Percentiles rank a stretch among this genome's conserved stretches.
Evolutionary conservation across 2,329 filamentous ascomycete species (phyloP).

Genomic region (Trichoderma oligosporum): DNA sequence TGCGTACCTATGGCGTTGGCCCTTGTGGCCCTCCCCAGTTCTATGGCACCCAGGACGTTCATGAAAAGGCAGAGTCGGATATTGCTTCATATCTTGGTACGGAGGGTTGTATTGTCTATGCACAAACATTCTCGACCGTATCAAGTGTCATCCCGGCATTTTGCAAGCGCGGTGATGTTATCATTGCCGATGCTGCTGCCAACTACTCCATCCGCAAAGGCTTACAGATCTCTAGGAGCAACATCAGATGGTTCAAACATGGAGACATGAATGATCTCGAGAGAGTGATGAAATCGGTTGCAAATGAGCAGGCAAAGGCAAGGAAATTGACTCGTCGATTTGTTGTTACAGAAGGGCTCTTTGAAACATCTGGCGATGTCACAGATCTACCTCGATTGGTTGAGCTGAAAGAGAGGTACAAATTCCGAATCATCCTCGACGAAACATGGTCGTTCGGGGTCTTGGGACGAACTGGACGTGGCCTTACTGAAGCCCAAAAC

Average conservation of each 20-base stretch:
- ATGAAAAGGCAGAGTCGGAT: constrained; percentile 93
- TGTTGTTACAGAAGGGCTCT: constrained; percentile 92
- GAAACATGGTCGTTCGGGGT: constrained; percentile 98
- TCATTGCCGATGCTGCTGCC: constrained; percentile 88
- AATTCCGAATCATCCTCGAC: constrained; percentile 95
- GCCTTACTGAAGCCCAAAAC: constrained; percentile 93
- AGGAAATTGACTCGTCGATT: constrained; percentile 90
- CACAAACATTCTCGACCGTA: constrained; percentile 93
- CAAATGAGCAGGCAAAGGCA: constrained; percentile 77
- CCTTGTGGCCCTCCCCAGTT: constrained; percentile 96
- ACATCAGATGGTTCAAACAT: constrained; percentile 90
- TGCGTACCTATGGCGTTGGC: constrained; percentile 93
- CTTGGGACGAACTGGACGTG: constrained; percentile 83
- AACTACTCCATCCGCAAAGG: constrained; percentile 95
- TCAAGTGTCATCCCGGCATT: constrained; percentile 96
- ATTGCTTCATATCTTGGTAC: constrained; percentile 90
- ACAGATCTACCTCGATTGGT: constrained; percentile 83
- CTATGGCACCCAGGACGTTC: constrained; percentile 96
- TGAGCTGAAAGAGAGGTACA: constrained; percentile 92
- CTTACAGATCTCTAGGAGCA: constrained; percentile 87
- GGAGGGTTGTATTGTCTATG: constrained; percentile 88
- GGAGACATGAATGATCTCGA: constrained; percentile 95
- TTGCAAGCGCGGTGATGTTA: constrained; percentile 94
- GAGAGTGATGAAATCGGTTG: constrained; percentile 75
- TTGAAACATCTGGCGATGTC: constrained; percentile 84